Base-by-base conservation (phyloP, 2,329 filamentous ascomycete species). In the Cladosporium sp. region DNA sequence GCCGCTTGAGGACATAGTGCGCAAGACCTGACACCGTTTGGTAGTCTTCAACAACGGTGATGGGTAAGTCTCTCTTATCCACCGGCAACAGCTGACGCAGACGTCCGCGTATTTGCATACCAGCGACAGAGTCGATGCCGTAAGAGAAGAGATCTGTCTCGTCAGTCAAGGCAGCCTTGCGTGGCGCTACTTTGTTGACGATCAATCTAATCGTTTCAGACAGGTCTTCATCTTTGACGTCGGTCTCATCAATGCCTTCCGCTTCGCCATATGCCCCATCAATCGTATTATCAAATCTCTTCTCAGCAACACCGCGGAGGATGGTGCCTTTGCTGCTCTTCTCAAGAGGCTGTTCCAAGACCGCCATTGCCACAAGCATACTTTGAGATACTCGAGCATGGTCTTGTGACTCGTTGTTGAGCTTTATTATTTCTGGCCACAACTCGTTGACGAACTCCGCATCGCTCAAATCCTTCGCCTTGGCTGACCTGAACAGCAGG, bases 321-420 rank as follows among this genome's bases (percentile, higher is more conserved):
- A 84, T 72, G 0, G 83, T 85, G 0, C 84, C 84, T 67, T 88
- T 88, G 61, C 82, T 87, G 59, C 81, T 87, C 68, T 84, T 86
- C 57, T 80, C 75, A 0, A 86, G 70, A 13, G 68, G 65, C 0
- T 70, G 61, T 0, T 66, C 63, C 8, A 66, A 60, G 7, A 71
- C 59, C 0, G 73, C 65, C 40, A 84, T 70, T 0, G 79, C 71
- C 0, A 83, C 61, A 13, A 87, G 60, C 78, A 83, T 84, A 1
- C 75, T 66, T 32, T 68, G 73, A 2, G 77, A 66, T 55, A 87
- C 74, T 10, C 77, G 73, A 3, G 80, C 75, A 62, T 85, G 81
- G 7, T 71, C 72, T 60, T 81, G 80, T 15, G 75, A 77, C 8
- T 74, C 71, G 0, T 55, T 54, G 61, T 86, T 86, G 42, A 83